phyloP scores from a whole-genome alignment of 768 basidiomycete species.

The Phanerochaete sordida region DNA sequence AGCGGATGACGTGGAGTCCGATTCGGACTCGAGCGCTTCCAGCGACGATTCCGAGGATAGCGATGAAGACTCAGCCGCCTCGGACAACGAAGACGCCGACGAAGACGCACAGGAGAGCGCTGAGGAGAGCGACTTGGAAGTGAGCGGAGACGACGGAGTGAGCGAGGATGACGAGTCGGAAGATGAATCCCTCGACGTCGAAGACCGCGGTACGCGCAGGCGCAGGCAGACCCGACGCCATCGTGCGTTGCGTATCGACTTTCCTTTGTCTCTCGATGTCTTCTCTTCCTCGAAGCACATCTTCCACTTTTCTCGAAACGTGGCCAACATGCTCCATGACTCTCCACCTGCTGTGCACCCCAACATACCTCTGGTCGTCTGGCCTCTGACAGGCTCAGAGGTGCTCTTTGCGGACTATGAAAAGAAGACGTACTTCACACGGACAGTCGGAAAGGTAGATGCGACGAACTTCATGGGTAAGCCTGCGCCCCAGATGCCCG shows the following conservation, averaged over 20 bases:
- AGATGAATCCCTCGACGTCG: background rate
- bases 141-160: background rate
- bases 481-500: too few species aligned
- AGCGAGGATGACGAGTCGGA: background rate
- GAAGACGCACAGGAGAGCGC: background rate
- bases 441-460: background rate
- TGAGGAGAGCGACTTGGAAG: background rate
- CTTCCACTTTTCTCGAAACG: background rate
- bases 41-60: background rate
- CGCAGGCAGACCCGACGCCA: background rate
- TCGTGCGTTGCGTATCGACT: background rate
- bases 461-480: too few species aligned
- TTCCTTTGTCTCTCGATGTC: background rate
- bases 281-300: background rate
- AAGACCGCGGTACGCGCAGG: background rate
- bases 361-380: background rate
- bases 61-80: too few species aligned
- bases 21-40: background rate
- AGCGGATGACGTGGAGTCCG: background rate
- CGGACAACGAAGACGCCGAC: background rate
- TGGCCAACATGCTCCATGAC: background rate
- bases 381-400: background rate
- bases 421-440: background rate
- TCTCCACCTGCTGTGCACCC: background rate
- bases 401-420: background rate